These are phyloP conservation scores for Fraxinus cuspidata DNA, from an alignment of 257 asterid species.

Conservation along the genomic window DNA sequence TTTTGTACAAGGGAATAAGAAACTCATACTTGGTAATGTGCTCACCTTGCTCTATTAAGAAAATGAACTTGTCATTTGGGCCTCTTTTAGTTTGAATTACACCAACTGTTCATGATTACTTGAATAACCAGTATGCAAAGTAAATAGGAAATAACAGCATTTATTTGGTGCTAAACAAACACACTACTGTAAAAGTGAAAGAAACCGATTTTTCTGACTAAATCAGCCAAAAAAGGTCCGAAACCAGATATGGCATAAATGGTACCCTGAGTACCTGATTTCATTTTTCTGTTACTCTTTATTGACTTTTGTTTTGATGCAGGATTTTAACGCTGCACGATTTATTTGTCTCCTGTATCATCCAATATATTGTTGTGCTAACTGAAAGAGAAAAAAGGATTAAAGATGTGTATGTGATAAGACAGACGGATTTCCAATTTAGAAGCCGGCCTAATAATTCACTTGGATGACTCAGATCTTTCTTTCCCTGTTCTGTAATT, in stretches of 20 bases:
- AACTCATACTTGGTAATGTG: slow-evolving; percentile 86
- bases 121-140: neutral
- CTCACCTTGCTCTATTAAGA: slow-evolving; percentile 16
- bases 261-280: neutral
- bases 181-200: neutral
- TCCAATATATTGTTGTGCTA: neutral
- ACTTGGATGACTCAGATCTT: neutral
- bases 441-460: neutral
- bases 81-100: slow-evolving; percentile 3
- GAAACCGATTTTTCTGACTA: neutral
- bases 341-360: neutral
- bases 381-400: neutral
- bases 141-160: neutral
- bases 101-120: slow-evolving; percentile 1
- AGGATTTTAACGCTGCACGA: neutral
- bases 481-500: neutral
- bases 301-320: neutral
- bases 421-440: neutral
- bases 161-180: neutral
- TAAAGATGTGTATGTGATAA: neutral
- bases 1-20: slow-evolving; percentile 94
- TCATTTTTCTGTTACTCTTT: neutral
- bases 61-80: neutral
- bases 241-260: neutral
- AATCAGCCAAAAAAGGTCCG: neutral